Percentiles rank a stretch among this genome's conserved stretches.
These are phyloP conservation scores for Saccharomyces jurei DNA, from an alignment of 805 yeast species.

Conservation along the genomic window DNA sequence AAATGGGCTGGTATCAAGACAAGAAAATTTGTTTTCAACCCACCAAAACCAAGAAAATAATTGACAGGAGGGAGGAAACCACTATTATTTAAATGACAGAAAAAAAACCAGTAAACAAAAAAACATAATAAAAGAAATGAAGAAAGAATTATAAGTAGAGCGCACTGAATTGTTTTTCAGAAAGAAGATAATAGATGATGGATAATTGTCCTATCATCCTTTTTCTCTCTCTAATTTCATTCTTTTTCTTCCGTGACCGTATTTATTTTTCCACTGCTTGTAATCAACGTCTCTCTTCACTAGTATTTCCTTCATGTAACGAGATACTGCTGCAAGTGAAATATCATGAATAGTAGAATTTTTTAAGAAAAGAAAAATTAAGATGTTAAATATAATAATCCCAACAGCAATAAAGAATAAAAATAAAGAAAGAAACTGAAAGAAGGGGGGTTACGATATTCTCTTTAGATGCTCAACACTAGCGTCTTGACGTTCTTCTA, in stretches of 20 bases:
- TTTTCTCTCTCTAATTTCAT: not conserved
- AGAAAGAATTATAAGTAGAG: not conserved
- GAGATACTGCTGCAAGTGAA: not conserved
- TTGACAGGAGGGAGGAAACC: conserved; percentile 32
- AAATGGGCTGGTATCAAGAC: conserved; percentile 95
- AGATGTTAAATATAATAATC: not conserved
- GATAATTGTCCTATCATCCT: not conserved
- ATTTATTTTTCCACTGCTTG: not conserved
- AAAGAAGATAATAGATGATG: not conserved
- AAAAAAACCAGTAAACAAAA: not conserved
- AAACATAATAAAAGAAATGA: not conserved
- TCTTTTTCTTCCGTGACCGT: not conserved
- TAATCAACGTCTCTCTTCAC: not conserved
- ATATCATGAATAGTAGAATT: not conserved
- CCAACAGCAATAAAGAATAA: not conserved
- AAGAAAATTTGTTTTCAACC: conserved; percentile 88
- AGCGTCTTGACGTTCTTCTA: not conserved
- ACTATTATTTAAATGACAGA: not conserved
- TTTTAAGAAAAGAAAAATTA: not conserved
- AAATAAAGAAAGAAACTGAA: not conserved
- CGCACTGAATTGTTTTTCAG: not conserved
- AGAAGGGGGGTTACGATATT: not conserved
- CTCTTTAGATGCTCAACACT: not conserved
- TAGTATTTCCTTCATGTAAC: not conserved
- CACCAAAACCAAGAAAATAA: conserved; percentile 52